Base-by-base conservation (phyloP, 345 rosid genomes). In the Acer saccharum region DNA sequence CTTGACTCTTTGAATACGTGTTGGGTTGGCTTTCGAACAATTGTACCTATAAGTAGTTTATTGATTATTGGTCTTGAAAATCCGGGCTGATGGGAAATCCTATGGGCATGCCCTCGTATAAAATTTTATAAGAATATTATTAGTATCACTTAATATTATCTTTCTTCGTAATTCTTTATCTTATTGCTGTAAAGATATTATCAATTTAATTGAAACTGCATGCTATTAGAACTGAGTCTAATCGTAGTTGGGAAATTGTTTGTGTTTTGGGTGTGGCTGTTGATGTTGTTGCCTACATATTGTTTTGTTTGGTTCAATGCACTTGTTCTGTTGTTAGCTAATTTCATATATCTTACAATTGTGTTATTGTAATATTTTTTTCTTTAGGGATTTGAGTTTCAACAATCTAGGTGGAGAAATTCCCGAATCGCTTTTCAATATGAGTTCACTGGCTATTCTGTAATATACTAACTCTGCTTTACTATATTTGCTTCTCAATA, bases 331-430 rank as follows among this genome's bases (percentile, higher is more conserved):
- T 13, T 58, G 32, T 29, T 29, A 41, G 43, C 43, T 41, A 41
- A 41, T 43, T 62, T 54, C 68, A 16, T 14, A 11, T 60, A 25
- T 7, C 25, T 11, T 63, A 63, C 29, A 41, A 23, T 3, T 17
- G 10, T 4, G 7, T 57, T 58, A 44, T 69, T 58, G 23, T 20
- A 29, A 20, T 63, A 18, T 65, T 57, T 72, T 72, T 70, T 78
- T 67, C 39, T 74, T 1, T 69, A 90, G 91, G 85, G 91, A 90
- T 82, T 84, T 88, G 77, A 88, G 93, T 86, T 89, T 87, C 88
- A 89, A 89, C 81, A 87, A 81, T 48, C 20, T 89, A 65, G 41
- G 7, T 25, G 86, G 90, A 68, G 57, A 21, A 14, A 85, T 90
- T 69, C 90, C 90, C 6, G 85, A 76, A 0, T 68, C 81, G 3